These are phyloP conservation scores for Botrytis elliptica DNA, from an alignment of 2,329 filamentous ascomycete species.

Conservation along the genomic window DNA sequence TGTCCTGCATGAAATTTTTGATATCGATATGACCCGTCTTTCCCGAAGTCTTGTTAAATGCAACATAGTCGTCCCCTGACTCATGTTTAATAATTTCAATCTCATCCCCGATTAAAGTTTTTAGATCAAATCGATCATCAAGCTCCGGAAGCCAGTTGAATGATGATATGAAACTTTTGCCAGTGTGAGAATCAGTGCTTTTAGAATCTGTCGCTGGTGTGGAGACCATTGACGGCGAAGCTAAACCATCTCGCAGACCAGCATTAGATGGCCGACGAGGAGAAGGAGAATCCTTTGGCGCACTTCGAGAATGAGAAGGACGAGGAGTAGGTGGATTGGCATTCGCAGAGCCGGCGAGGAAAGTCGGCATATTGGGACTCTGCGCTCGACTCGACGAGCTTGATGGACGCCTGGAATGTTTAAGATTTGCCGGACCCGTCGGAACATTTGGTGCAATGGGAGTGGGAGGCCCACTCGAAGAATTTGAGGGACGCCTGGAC, in stretches of 20 bases:
- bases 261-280: too few species aligned
- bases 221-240: background rate
- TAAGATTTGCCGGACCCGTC: background rate
- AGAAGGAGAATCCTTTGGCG: background rate
- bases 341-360: background rate
- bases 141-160: background rate
- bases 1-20: background rate
- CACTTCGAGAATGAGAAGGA: background rate
- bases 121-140: background rate
- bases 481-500: background rate
- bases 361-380: background rate
- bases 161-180: constrained; percentile 1
- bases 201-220: background rate
- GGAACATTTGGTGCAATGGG: too few species aligned
- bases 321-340: background rate
- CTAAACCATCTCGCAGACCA: background rate
- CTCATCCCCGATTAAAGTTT: background rate
- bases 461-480: background rate
- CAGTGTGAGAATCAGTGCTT: background rate
- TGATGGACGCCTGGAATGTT: background rate
- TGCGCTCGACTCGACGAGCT: background rate
- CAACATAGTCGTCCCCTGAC: background rate
- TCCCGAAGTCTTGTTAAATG: background rate
- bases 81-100: background rate
- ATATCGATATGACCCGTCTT: background rate